Evolutionary conservation across 2,329 filamentous ascomycete species (phyloP), one percentile per base, ranked within the genome.

Genomic region (Cladosporium cucumerinum): DNA sequence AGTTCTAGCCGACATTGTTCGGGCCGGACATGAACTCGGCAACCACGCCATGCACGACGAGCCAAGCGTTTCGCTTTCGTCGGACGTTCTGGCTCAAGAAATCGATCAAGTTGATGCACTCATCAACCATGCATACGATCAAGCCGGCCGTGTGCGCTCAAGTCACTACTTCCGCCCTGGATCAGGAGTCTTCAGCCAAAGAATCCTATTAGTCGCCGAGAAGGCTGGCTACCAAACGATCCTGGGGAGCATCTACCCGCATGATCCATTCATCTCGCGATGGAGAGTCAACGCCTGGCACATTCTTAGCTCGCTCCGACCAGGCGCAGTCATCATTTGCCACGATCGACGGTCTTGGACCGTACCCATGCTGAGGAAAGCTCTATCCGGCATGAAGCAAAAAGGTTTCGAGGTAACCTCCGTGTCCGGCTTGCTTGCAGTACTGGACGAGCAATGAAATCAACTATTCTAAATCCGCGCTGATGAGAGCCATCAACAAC

Each of bases 1-100:
- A 6, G 76, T 85, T 66, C 76, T 90, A 57, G 72, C 76, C 65
- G 75, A 83, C 10, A 76, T 87, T 46, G 72, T 89, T 4, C 80
- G 82, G 32, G 74, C 84, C 5, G 86, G 86, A 3, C 79, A 80
- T 55, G 83, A 83, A 80, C 81, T 97, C 3, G 93, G 86, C 26
- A 97, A 97, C 78, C 93, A 97, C 77, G 93, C 90, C 11, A 93
- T 95, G 91, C 85, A 87, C 75, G 93, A 97, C 77, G 91, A 95
- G 80, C 87, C 92, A 0, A 89, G 88, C 11, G 82, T 85, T 52
- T 80, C 81, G 0, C 81, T 96, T 28, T 77, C 81, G 48, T 82
- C 87, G 60, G 79, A 79, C 0, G 82, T 85, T 67, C 84, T 97
- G 1, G 78, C 81, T 39, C 72, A 75, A 1, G 86, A 96, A 79